Conservation (phyloP, 176 grass and related monocot genomes). For the Aegilops longissima region DNA sequence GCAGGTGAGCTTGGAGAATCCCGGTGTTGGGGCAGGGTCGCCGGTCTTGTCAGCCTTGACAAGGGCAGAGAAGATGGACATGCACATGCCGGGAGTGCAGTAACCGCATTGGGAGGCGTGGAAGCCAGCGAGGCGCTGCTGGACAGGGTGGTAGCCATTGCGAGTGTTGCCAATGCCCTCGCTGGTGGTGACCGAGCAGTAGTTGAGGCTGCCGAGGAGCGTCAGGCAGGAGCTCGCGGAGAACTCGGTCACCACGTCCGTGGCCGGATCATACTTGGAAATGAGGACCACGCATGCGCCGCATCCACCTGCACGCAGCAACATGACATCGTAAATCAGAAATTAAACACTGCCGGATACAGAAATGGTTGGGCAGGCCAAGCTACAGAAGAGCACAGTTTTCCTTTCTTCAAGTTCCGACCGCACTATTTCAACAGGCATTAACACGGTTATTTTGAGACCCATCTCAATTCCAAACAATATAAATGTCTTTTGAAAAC, state of each 20-base stretch:
- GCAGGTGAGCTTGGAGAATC: constrained; percentile 75
- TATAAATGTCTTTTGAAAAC: no score
- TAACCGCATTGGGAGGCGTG: constrained; percentile 93
- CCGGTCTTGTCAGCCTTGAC: constrained; percentile 58
- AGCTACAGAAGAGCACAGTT: no score
- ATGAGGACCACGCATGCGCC: constrained; percentile 80
- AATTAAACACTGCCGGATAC: not conserved
- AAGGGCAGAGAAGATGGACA: constrained; percentile 81
- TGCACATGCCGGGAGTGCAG: constrained; percentile 89
- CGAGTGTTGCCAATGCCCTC: constrained; percentile 76
- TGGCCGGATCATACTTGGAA: constrained; percentile 59
- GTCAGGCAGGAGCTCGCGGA: constrained; percentile 81
- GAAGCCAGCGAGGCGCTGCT: constrained; percentile 65
- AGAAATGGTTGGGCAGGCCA: not conserved
- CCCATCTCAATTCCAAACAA: no score
- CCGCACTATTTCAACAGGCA: no score
- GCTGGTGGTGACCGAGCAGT: constrained; percentile 70
- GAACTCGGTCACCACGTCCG: constrained; percentile 54
- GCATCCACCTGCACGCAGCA: constrained; percentile 59
- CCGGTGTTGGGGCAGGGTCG: constrained; percentile 6
- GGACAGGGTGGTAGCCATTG: constrained; percentile 74
- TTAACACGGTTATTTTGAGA: no score
- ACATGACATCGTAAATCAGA: not conserved
- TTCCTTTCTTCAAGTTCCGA: no score
- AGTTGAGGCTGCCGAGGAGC: constrained; percentile 56